Evolutionary conservation across 169 alveolate species (phyloP).

Genomic region (Ophryocystis elektroscirrha): DNA sequence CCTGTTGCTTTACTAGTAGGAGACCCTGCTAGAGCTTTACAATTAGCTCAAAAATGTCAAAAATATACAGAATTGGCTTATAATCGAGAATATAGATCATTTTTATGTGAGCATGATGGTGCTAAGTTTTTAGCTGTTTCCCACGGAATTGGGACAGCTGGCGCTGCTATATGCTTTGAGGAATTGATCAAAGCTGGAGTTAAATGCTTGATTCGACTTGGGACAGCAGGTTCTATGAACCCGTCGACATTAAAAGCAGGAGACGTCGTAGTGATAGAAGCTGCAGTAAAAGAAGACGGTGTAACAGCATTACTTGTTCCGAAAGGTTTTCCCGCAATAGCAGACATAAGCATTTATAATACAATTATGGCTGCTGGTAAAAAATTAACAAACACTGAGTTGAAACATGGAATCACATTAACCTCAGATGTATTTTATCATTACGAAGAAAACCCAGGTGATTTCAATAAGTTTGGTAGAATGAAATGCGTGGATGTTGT

Average conservation of each 20-base stretch:
- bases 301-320: not conserved
- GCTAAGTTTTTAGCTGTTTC: slow-evolving; percentile 5
- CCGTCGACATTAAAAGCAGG: slow-evolving; percentile 7
- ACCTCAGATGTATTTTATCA: slow-evolving; percentile 8
- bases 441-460: not conserved
- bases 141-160: slow-evolving; percentile 17
- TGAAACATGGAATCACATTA: slow-evolving; percentile 3
- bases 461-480: not conserved
- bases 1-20: slow-evolving; percentile 15
- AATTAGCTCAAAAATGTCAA: slow-evolving; percentile 4
- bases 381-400: too few relatives aligned
- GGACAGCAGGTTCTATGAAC: slow-evolving; percentile 16
- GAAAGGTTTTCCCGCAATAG: slow-evolving; percentile 2
- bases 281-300: slow-evolving; percentile 10
- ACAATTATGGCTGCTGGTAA: too few relatives aligned
- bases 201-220: slow-evolving; percentile 14
- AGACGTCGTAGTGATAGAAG: slow-evolving; percentile 6
- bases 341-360: too few relatives aligned
- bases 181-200: slow-evolving; percentile 14
- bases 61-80: slow-evolving; percentile 1
- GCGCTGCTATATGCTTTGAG: slow-evolving; percentile 14
- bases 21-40: slow-evolving; percentile 13
- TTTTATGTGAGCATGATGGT: not conserved
- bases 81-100: slow-evolving; percentile 15
- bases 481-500: slow-evolving; percentile 1